These are phyloP conservation scores for Umbellularia californica DNA, from an alignment of 164 flowering plant species.

Conservation along the genomic window DNA sequence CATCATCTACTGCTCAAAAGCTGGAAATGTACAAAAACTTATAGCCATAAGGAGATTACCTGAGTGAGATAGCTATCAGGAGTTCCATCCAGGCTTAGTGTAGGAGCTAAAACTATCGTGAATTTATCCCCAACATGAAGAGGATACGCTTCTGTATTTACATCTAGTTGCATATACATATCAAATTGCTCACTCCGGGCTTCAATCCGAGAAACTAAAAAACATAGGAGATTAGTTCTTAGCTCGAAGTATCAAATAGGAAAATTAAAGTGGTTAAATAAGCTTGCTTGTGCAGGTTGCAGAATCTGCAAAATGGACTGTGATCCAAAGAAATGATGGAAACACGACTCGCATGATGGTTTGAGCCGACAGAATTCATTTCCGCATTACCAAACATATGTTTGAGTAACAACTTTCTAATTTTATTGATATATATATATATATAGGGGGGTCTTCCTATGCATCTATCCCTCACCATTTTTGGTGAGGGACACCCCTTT, in stretches of 20 bases:
- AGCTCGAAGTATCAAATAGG: constrained; percentile 1
- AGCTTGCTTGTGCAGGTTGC: too few species aligned
- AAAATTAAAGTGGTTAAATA: neutral
- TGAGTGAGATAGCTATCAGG: constrained; percentile 69
- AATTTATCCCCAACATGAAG: constrained; percentile 58
- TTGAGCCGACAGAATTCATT: too few species aligned
- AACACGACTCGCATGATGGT: too few species aligned
- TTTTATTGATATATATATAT: too few species aligned
- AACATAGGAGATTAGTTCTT: neutral
- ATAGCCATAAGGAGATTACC: constrained; percentile 25
- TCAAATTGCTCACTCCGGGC: constrained; percentile 42
- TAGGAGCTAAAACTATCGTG: constrained; percentile 61
- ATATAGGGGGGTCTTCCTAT: too few species aligned
- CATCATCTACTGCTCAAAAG: neutral
- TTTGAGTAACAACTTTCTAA: too few species aligned
- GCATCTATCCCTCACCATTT: too few species aligned
- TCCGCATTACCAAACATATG: too few species aligned
- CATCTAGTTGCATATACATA: constrained; percentile 67
- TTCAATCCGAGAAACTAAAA: constrained; percentile 31
- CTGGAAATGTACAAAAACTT: neutral
- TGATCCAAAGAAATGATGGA: too few species aligned
- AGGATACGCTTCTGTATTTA: constrained; percentile 71
- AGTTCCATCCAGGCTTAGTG: constrained; percentile 80
- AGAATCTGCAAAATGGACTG: too few species aligned
- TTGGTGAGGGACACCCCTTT: too few species aligned